Evolutionary conservation across 495 filamentous ascomycete species (phyloP).

Genomic region (Sphaerosporella brunnea): DNA sequence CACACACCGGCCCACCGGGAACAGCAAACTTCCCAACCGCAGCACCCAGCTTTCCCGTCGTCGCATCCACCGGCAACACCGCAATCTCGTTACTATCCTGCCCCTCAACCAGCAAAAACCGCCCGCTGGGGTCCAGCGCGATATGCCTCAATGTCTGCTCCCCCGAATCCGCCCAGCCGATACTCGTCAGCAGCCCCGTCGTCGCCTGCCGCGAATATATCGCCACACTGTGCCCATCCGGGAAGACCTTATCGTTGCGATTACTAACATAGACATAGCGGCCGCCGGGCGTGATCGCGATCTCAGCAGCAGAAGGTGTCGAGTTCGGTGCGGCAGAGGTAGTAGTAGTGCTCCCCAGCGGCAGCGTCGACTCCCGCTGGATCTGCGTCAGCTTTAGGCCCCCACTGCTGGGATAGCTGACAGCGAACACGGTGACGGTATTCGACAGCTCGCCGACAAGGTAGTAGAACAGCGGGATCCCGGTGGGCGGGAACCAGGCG

Average conservation of each 20-base stretch:
- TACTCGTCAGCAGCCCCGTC: too few relatives aligned
- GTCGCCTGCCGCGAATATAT: too few relatives aligned
- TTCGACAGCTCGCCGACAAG: constrained; percentile 45
- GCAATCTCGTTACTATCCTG: background rate
- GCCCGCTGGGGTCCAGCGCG: background rate
- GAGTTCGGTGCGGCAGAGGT: constrained; percentile 20
- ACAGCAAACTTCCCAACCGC: background rate
- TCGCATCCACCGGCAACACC: background rate
- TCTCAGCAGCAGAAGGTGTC: constrained; percentile 38
- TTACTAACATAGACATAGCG: constrained; percentile 47
- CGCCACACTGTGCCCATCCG: too few relatives aligned
- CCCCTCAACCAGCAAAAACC: background rate
- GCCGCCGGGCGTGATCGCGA: constrained; percentile 39
- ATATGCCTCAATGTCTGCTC: background rate
- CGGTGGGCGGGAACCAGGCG: constrained; percentile 35
- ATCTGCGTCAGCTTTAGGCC: constrained; percentile 32
- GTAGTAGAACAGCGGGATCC: constrained; percentile 36
- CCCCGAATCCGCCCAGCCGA: too few relatives aligned
- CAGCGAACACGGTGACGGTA: constrained; percentile 38
- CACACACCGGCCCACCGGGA: background rate
- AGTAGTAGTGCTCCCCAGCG: constrained; percentile 9
- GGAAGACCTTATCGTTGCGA: constrained; percentile 38
- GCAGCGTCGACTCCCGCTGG: constrained; percentile 30
- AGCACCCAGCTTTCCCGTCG: background rate
- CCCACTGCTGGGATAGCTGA: constrained; percentile 35